phyloP scores from a whole-genome alignment of 495 filamentous ascomycete genomes.

The Penicillium riverlandense region DNA sequence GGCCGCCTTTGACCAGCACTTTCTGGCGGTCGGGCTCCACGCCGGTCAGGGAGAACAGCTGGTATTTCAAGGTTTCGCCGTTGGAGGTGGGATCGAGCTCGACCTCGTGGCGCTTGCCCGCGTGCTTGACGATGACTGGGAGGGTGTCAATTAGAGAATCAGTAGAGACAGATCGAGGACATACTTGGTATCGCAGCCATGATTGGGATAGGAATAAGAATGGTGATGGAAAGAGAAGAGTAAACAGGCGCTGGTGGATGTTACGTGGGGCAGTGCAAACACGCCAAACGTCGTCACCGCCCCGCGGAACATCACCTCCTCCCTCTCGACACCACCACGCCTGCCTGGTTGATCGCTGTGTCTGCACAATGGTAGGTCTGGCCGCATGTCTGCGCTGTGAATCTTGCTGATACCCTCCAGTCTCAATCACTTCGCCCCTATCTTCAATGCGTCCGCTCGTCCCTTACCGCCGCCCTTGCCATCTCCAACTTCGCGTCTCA shows the following conservation, averaged over 20 bases:
- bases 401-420: conserved; percentile 30
- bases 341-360: conserved; percentile 1
- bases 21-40: conserved; percentile 97
- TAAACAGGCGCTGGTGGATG: conserved; percentile 25
- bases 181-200: conserved; percentile 61
- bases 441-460: conserved; percentile 91
- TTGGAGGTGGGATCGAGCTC: conserved; percentile 78
- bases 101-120: conserved; percentile 88
- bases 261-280: conserved; percentile 36
- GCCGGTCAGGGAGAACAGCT: conserved; percentile 88
- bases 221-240: conserved; percentile 15
- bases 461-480: conserved; percentile 86
- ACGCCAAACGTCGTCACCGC: conserved; percentile 24
- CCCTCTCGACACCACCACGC: not conserved
- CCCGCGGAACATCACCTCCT: conserved; percentile 5
- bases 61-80: conserved; percentile 91
- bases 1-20: conserved; percentile 85
- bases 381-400: not conserved
- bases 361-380: conserved; percentile 14
- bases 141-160: conserved; percentile 8
- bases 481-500: conserved; percentile 98
- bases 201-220: conserved; percentile 7
- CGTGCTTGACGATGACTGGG: conserved; percentile 86
- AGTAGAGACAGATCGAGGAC: conserved; percentile 5
- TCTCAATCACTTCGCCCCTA: conserved; percentile 98